These are phyloP conservation scores for Spathaspora passalidarum DNA, from an alignment of 805 yeast species.

Conservation along the genomic window DNA sequence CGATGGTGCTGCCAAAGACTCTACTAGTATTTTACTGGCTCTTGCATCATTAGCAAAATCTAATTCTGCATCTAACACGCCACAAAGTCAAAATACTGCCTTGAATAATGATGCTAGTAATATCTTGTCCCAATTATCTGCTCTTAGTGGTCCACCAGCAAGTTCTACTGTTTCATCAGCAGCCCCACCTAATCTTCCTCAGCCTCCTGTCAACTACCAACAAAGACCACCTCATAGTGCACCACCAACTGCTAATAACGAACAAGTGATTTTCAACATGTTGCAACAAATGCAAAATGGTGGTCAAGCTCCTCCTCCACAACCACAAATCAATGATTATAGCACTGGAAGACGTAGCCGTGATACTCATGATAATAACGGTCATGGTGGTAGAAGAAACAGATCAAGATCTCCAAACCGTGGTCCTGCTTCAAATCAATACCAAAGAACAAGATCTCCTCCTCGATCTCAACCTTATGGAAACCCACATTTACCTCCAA, in stretches of 20 bases:
- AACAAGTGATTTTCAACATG: conserved; percentile 47
- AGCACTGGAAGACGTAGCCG: conserved; percentile 6
- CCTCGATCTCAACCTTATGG: conserved; percentile 13
- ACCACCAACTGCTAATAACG: conserved; percentile 17
- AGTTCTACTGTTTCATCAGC: conserved; percentile 14
- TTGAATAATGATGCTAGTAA: conserved; percentile 31
- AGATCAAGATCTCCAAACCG: conserved; percentile 55
- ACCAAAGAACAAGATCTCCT: conserved; percentile 29
- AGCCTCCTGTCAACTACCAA: conserved; percentile 7
- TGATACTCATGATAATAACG: conserved; percentile 18
- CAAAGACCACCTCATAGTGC: conserved; percentile 14
- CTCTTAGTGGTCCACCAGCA: conserved; percentile 18
- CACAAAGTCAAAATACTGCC: conserved; percentile 11
- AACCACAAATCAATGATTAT: conserved; percentile 10
- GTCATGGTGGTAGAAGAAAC: conserved; percentile 46
- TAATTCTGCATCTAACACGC: conserved; percentile 25
- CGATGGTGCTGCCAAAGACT: conserved; percentile 30
- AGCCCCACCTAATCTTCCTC: conserved; percentile 8
- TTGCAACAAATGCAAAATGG: conserved; percentile 50
- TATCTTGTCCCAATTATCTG: conserved; percentile 43
- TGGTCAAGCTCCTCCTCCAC: conserved; percentile 17
- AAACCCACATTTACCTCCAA: not conserved
- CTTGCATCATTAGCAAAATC: conserved; percentile 57
- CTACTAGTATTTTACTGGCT: conserved; percentile 67
- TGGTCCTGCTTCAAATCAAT: conserved; percentile 5